Evolutionary conservation across 306 rosid species (phyloP).

Genomic region (Delonix regia): DNA sequence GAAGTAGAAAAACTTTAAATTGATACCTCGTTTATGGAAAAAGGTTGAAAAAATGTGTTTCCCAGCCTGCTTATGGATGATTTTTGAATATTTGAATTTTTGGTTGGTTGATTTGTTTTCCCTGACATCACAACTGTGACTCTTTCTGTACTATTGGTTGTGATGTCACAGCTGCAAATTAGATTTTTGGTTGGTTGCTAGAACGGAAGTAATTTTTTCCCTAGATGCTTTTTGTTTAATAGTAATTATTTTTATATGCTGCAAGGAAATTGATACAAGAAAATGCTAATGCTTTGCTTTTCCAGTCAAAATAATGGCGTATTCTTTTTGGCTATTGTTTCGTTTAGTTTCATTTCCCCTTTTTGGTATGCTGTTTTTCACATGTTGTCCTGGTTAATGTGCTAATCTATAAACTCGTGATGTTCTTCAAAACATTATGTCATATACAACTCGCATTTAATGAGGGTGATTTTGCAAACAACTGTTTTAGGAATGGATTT

Average conservation of each 20-base stretch:
- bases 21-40: neutral
- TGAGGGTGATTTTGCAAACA: slow-evolving; percentile 32
- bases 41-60: neutral
- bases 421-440: neutral
- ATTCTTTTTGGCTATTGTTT: neutral
- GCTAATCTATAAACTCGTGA: neutral
- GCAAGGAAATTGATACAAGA: neutral
- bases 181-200: neutral
- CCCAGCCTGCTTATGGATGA: neutral
- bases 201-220: neutral
- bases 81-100: neutral
- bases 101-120: neutral
- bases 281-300: neutral
- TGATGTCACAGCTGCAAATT: neutral
- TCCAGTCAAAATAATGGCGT: neutral
- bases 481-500: slow-evolving; percentile 85
- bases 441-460: neutral
- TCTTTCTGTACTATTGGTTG: neutral
- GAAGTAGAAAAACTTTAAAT: neutral
- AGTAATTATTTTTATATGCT: neutral
- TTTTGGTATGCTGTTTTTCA: neutral
- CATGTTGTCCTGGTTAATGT: neutral
- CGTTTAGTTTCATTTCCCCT: neutral
- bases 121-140: neutral
- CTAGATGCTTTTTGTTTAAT: neutral